Conservation (phyloP, 108 stramenopile species). For the Cyclotella choctawhatcheeana region DNA sequence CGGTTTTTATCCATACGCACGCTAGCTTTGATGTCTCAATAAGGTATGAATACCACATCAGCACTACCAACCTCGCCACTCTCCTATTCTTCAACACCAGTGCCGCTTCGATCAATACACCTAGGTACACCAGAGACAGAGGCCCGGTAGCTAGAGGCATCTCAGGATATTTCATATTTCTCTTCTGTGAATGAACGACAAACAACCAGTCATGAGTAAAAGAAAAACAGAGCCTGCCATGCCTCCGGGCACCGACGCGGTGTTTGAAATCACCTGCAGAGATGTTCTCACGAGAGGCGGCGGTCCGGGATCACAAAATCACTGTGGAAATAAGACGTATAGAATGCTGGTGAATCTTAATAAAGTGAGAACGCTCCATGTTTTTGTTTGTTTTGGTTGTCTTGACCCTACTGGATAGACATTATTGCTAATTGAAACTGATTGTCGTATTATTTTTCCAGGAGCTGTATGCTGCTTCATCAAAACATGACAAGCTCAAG, state of each 20-base stretch:
- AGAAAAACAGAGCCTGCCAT: background rate
- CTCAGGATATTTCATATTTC: too few species aligned
- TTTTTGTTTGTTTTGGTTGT: background rate
- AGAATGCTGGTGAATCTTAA: constrained; percentile 52
- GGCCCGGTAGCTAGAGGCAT: too few species aligned
- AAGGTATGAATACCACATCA: too few species aligned
- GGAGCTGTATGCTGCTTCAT: constrained; percentile 81
- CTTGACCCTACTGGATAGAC: background rate
- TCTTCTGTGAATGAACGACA: too few species aligned
- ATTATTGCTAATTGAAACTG: background rate
- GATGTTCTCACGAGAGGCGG: constrained; percentile 64
- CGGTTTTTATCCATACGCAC: too few species aligned
- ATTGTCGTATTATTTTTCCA: constrained; percentile 17
- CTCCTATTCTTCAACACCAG: too few species aligned
- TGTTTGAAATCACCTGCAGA: constrained; percentile 30
- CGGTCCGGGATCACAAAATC: constrained; percentile 58
- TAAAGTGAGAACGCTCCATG: constrained; percentile 17
- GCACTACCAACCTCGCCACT: too few species aligned
- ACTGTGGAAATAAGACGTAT: constrained; percentile 62
- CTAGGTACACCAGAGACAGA: too few species aligned
- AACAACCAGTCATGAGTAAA: too few species aligned
- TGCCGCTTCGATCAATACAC: too few species aligned
- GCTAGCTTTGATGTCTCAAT: too few species aligned
- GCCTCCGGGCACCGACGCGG: constrained; percentile 17
- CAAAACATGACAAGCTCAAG: constrained; percentile 80